phyloP scores from a whole-genome alignment of 1,284 basidiomycete genomes.

The Gomphus bonarii region DNA sequence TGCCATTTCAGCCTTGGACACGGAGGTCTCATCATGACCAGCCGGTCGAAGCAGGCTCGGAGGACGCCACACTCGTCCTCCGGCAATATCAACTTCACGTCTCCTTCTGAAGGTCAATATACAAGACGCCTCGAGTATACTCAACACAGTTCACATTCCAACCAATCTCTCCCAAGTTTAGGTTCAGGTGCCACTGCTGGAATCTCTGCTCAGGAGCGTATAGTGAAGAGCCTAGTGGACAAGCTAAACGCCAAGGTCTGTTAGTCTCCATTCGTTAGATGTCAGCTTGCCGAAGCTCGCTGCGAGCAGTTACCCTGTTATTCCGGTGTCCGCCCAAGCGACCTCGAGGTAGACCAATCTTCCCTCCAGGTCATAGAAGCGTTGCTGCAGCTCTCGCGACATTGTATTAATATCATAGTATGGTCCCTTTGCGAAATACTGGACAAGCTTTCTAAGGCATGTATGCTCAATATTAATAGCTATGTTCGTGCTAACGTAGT shows the following conservation, averaged over 20 bases:
- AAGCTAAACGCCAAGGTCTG: conserved; percentile 62
- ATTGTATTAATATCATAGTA: conserved; percentile 69
- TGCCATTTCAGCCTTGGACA: background rate
- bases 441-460: conserved; percentile 69
- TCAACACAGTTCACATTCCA: conserved; percentile 3
- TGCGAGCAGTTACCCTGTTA: conserved; percentile 66
- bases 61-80: conserved; percentile 8
- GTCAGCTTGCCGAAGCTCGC: conserved; percentile 9
- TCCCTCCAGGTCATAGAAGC: conserved; percentile 68
- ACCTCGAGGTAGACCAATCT: conserved; percentile 65
- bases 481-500: background rate
- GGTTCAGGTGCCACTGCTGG: conserved; percentile 13
- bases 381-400: conserved; percentile 66
- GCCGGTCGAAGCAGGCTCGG: background rate
- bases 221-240: conserved; percentile 60
- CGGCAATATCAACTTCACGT: conserved; percentile 3
- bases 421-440: conserved; percentile 68
- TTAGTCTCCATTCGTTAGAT: conserved; percentile 9
- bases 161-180: conserved; percentile 3
- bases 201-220: conserved; percentile 56
- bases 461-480: conserved; percentile 16
- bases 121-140: conserved; percentile 1
- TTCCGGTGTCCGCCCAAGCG: conserved; percentile 64
- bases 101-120: background rate
- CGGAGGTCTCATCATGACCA: background rate